These are phyloP conservation scores for Cytidiella melzeri DNA, from an alignment of 768 basidiomycete species.

Conservation along the genomic window DNA sequence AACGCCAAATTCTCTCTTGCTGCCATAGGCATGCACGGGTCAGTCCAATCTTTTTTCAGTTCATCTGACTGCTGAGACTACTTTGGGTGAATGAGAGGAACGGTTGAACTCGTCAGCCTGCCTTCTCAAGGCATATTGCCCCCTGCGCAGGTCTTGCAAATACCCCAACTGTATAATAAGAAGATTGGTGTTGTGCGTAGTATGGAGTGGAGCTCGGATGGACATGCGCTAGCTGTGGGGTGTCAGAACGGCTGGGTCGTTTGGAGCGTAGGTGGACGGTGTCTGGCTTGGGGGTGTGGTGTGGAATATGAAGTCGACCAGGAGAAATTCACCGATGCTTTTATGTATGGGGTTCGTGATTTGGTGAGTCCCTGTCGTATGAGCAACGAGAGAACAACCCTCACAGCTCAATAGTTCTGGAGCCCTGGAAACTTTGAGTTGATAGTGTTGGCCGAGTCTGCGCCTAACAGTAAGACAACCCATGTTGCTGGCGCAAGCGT, in stretches of 20 bases:
- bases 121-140: constrained; percentile 57
- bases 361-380: constrained; percentile 44
- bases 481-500: not conserved
- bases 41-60: constrained; percentile 7
- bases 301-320: constrained; percentile 56
- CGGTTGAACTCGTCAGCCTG: constrained; percentile 60
- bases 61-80: constrained; percentile 4
- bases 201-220: constrained; percentile 93
- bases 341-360: constrained; percentile 74
- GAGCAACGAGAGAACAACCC: too few species aligned
- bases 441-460: constrained; percentile 58
- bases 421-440: constrained; percentile 89
- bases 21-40: constrained; percentile 76
- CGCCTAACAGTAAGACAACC: constrained; percentile 40
- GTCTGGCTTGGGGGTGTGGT: constrained; percentile 73
- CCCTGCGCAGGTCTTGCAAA: constrained; percentile 51
- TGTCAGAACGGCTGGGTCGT: constrained; percentile 89
- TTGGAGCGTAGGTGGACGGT: constrained; percentile 84
- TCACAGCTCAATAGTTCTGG: constrained; percentile 98
- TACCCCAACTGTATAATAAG: constrained; percentile 56
- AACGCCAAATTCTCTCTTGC: constrained; percentile 79
- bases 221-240: constrained; percentile 89
- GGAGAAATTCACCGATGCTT: constrained; percentile 68
- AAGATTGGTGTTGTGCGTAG: constrained; percentile 54
- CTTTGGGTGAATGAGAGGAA: constrained; percentile 40